Evolutionary conservation across 331 rosid species (phyloP).

Genomic region (Arachis monticola): DNA sequence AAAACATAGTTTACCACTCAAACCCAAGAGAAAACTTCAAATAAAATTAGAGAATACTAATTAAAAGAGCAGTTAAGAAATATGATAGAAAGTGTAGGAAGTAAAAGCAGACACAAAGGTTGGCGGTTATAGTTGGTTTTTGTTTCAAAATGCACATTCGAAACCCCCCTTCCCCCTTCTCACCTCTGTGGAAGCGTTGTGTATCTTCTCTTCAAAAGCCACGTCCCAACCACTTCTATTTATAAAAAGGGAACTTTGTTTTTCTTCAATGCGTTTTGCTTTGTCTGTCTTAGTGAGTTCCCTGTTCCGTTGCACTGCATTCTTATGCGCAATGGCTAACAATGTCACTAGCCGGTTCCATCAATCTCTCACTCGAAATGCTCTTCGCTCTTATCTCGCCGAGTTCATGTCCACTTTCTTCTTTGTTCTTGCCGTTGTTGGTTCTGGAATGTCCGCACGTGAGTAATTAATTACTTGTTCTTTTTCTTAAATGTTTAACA

Average conservation of each 20-base stretch:
- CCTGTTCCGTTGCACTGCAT: too few relatives aligned
- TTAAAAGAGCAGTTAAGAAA: background rate
- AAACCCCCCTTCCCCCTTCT: background rate
- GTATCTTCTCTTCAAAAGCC: background rate
- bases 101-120: conserved; percentile 7
- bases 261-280: background rate
- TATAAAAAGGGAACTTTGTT: conserved; percentile 5
- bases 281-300: background rate
- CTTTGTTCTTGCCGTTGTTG: conserved; percentile 68
- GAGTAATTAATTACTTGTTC: conserved; percentile 17
- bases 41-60: background rate
- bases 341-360: conserved; percentile 54
- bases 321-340: conserved; percentile 53
- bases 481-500: background rate
- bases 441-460: conserved; percentile 81
- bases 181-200: conserved; percentile 2
- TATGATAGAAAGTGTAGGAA: background rate
- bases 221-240: conserved; percentile 20
- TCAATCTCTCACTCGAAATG: conserved; percentile 59
- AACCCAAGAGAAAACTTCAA: too few relatives aligned
- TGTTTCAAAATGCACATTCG: conserved; percentile 17
- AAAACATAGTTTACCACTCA: too few relatives aligned
- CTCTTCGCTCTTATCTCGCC: conserved; percentile 76
- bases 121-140: conserved; percentile 42
- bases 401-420: conserved; percentile 92